These are phyloP conservation scores for Pythium sp. DNA, from an alignment of 352 stramenopile genomes.

Conservation along the genomic window DNA sequence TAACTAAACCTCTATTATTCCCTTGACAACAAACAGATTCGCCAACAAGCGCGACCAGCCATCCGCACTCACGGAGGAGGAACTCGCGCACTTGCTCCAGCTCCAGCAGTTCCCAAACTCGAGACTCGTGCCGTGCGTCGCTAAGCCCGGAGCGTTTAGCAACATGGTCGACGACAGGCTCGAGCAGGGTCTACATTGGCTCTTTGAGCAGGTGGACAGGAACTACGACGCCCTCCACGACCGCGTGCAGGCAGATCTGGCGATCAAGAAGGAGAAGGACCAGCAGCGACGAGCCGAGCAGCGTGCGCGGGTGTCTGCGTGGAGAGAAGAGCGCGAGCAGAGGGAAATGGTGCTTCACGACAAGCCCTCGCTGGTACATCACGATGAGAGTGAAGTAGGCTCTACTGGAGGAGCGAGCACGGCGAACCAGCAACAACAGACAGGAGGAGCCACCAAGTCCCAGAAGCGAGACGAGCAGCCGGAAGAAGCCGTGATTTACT, in stretches of 20 bases:
- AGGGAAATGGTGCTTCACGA: conserved; percentile 60
- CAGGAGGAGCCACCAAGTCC: not conserved
- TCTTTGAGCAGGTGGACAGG: conserved; percentile 62
- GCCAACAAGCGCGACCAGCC: conserved; percentile 74
- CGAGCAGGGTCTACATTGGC: conserved; percentile 63
- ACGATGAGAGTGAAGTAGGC: not conserved
- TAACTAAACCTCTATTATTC: not conserved
- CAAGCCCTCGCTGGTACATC: conserved; percentile 18
- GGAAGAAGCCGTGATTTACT: conserved; percentile 52
- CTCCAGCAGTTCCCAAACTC: conserved; percentile 37
- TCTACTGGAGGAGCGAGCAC: too few relatives aligned
- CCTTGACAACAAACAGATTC: conserved; percentile 35
- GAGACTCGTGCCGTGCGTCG: conserved; percentile 51
- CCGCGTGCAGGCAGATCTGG: conserved; percentile 48
- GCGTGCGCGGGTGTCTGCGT: conserved; percentile 53
- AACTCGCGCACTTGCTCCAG: conserved; percentile 34
- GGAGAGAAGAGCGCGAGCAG: conserved; percentile 74
- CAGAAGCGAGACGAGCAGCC: conserved; percentile 24
- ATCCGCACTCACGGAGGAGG: conserved; percentile 31
- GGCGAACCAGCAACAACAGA: not conserved
- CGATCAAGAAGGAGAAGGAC: conserved; percentile 56
- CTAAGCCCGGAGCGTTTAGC: conserved; percentile 53
- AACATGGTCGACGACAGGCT: conserved; percentile 59
- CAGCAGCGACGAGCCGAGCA: conserved; percentile 57
- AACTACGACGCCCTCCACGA: conserved; percentile 45